Evolutionary conservation across 768 basidiomycete genomes (phyloP), one percentile per base, ranked within the genome.

Genomic region (Mycena rebaudengoi): DNA sequence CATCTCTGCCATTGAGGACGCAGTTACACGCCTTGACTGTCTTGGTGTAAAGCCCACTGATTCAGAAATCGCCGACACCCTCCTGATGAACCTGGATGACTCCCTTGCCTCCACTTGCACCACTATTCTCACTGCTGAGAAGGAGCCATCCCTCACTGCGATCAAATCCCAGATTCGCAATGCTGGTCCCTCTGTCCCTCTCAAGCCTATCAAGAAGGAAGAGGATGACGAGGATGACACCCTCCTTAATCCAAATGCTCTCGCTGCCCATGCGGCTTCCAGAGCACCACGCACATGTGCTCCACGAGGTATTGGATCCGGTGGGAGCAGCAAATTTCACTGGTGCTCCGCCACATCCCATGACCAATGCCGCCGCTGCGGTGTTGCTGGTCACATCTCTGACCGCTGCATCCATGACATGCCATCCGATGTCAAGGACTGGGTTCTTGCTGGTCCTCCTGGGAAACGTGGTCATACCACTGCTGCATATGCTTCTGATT

Each of bases 361-460:
- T 11, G 35, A 52, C 51, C 51, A 52, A 18, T 40, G 51, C 51
- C 37, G 37, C 35, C 37, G 51, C 51, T 39, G 51, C 13, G 51
- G 51, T 39, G 23, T 52, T 40, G 3, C 51, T 39, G 51, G 51
- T 8, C 51, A 52, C 35, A 39, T 52, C 21, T 21, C 51, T 11
- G 51, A 52, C 35, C 37, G 35, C 37, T 52, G 51, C 37, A 40
- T 52, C 35, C 51, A 52, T 39, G 51, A 52, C 35, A 52, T 52
- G 51, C 51, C 51, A 7, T n/a, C 20, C 7, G 29, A 49, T 49
- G 48, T 49, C 48, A 49, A 49, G 29, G 48, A 49, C 21, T 49
- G 48, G 48, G 48, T 52, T 26, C n/a, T 52, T 16, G 51, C 33
- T 40, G 51, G 51, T 39, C 51, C 51, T 39, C 35, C 33, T 39